phyloP scores from a whole-genome alignment of 495 filamentous ascomycete genomes.

The Pyrenula massariospora region DNA sequence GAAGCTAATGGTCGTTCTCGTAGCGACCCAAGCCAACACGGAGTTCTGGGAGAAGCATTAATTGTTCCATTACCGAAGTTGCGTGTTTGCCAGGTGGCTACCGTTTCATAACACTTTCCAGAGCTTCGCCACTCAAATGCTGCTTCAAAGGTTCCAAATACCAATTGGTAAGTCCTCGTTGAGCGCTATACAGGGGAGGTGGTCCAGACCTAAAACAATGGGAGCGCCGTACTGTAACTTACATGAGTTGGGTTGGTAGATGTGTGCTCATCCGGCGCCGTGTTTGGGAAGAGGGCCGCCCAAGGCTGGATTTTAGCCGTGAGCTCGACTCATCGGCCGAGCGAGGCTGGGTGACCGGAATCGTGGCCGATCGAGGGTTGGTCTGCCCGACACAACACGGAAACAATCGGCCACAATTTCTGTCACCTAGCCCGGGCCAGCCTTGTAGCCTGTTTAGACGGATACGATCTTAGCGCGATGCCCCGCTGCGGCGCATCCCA shows the following conservation, averaged over 20 bases:
- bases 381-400: too few species aligned
- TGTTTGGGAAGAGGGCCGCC: neutral
- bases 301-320: too few species aligned
- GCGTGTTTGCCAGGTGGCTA: too few species aligned
- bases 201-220: neutral
- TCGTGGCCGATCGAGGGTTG: too few species aligned
- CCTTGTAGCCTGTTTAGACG: too few species aligned
- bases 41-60: neutral
- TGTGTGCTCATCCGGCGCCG: neutral
- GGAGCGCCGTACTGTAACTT: neutral
- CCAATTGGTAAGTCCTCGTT: neutral
- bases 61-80: neutral
- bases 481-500: neutral
- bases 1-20: neutral
- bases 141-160: neutral
- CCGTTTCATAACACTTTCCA: neutral
- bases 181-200: neutral
- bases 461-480: neutral
- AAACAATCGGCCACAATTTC: too few species aligned
- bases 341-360: too few species aligned
- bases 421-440: too few species aligned
- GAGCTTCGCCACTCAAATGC: neutral
- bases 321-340: too few species aligned
- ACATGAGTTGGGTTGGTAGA: neutral
- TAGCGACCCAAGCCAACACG: neutral